Percentiles rank a stretch among this genome's conserved stretches.
phyloP scores from a whole-genome alignment of 225 moss, liverwort and hornwort genomes.

The Bryum argenteum region DNA sequence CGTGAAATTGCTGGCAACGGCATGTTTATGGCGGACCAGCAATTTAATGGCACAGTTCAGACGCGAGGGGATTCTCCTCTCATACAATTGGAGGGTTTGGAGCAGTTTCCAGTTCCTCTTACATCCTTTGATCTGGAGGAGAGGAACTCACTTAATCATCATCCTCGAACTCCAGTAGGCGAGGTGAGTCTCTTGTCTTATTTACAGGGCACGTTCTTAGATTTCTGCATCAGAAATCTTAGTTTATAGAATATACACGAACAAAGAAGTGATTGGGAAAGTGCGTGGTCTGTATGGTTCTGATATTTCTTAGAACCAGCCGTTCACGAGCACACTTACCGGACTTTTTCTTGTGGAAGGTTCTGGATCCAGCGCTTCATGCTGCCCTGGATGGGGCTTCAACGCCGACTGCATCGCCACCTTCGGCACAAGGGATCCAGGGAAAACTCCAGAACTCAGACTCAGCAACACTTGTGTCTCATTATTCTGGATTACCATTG shows the following conservation, averaged over 20 bases:
- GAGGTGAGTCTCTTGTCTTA: constrained; percentile 48
- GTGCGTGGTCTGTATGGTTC: background rate
- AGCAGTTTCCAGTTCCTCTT: constrained; percentile 45
- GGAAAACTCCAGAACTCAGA: constrained; percentile 40
- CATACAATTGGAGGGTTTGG: constrained; percentile 48
- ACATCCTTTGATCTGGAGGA: constrained; percentile 45
- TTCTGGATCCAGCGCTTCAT: constrained; percentile 45
- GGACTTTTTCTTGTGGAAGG: constrained; percentile 40
- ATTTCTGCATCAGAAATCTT: constrained; percentile 7
- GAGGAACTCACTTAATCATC: constrained; percentile 39
- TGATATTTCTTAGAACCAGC: background rate
- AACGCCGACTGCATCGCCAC: constrained; percentile 30
- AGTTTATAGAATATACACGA: background rate
- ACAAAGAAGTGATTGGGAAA: constrained; percentile 12
- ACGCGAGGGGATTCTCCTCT: constrained; percentile 43
- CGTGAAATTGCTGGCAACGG: constrained; percentile 54
- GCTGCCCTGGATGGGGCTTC: constrained; percentile 36
- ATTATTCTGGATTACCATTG: constrained; percentile 40
- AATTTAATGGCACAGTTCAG: constrained; percentile 40
- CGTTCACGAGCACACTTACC: constrained; percentile 23
- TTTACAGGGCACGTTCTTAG: constrained; percentile 15
- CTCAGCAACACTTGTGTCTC: constrained; percentile 35
- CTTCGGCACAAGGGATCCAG: constrained; percentile 28
- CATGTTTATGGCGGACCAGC: constrained; percentile 48
- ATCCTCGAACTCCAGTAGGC: constrained; percentile 36